These are phyloP conservation scores for Fomes fomentarius DNA, from an alignment of 1,284 basidiomycete species.

Conservation along the genomic window DNA sequence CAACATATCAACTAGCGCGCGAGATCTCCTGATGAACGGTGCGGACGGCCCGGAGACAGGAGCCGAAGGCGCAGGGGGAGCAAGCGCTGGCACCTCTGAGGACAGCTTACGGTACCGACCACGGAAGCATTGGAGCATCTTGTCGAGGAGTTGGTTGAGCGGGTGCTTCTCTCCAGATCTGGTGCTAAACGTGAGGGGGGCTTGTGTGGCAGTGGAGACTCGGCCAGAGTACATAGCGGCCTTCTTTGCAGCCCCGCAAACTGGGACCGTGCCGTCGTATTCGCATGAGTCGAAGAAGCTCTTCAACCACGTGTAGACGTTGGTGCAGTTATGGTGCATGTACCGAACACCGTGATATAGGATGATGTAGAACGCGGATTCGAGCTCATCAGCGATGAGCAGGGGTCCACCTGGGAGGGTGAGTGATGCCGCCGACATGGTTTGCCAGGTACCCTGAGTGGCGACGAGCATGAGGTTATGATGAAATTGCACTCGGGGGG, in stretches of 20 bases:
- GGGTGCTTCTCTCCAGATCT: too few relatives aligned
- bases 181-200: too few relatives aligned
- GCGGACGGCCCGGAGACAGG: too few relatives aligned
- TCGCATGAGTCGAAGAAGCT: neutral
- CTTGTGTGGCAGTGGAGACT: too few relatives aligned
- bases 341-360: conserved; percentile 9
- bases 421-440: conserved; percentile 4
- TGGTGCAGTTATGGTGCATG: conserved; percentile 1
- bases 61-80: too few relatives aligned
- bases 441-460: conserved; percentile 6
- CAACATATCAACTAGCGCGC: too few relatives aligned
- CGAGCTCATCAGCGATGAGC: conserved; percentile 4
- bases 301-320: neutral
- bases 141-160: neutral
- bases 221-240: too few relatives aligned
- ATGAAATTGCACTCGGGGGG: neutral
- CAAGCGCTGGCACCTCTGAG: too few relatives aligned
- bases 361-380: conserved; percentile 9
- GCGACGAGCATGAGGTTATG: neutral
- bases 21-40: too few relatives aligned
- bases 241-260: too few relatives aligned
- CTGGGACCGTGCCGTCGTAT: too few relatives aligned
- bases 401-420: neutral
- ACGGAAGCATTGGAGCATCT: neutral
- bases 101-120: too few relatives aligned